Evolutionary conservation across 2,329 filamentous ascomycete genomes (phyloP).

Genomic region (Grosmannia clavigera): DNA sequence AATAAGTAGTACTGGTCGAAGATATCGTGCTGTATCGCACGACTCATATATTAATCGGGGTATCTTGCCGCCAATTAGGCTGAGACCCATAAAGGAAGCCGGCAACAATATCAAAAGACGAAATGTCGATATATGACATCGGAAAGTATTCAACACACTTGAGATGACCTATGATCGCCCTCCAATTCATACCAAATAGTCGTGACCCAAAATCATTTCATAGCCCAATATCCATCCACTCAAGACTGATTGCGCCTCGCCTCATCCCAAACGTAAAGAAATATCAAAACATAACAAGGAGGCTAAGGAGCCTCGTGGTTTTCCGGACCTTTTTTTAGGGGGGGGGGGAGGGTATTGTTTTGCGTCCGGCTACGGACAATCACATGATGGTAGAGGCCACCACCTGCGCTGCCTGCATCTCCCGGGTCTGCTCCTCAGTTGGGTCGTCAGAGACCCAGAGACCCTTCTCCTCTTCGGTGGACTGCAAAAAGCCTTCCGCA

Average conservation of each 20-base stretch:
- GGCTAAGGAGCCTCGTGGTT: neutral
- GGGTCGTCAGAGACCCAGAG: slow-evolving; percentile 68
- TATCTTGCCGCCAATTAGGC: neutral
- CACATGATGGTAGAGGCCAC: neutral
- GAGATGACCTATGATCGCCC: neutral
- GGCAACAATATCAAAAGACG: neutral
- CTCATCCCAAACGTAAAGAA: neutral
- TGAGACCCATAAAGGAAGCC: neutral
- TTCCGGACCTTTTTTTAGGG: neutral
- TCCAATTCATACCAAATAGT: slow-evolving; percentile 2
- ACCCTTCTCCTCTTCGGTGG: slow-evolving; percentile 79
- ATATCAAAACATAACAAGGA: neutral
- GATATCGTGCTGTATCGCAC: neutral
- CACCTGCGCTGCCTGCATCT: slow-evolving; percentile 27
- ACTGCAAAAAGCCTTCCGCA: slow-evolving; percentile 69
- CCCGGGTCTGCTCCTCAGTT: slow-evolving; percentile 45
- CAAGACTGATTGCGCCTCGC: slow-evolving; percentile 1
- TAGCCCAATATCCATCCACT: neutral
- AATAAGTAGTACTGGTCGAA: neutral
- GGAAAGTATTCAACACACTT: neutral
- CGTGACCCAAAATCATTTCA: slow-evolving; percentile 1
- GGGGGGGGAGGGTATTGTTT: neutral
- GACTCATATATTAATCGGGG: neutral
- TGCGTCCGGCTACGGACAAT: neutral
- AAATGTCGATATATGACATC: neutral